A percentile compares a stretch with the other conserved stretches of the same genome.
phyloP scores from a whole-genome alignment of 2,329 filamentous ascomycete genomes.

The Emericellopsis atlantica region DNA sequence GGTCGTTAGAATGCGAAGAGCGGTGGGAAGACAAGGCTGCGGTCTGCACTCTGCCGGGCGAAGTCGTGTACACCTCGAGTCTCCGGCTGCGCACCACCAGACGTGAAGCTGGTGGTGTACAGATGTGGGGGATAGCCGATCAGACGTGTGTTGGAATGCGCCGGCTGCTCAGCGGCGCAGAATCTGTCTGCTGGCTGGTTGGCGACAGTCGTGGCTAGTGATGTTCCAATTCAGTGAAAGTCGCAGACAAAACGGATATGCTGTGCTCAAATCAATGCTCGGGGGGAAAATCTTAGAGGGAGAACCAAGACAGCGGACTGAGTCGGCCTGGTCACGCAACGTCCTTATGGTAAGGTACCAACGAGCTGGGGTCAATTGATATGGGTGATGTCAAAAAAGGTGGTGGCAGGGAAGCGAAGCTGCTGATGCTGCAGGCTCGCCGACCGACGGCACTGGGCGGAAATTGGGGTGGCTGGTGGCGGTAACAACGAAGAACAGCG shows the following conservation, averaged over 20 bases:
- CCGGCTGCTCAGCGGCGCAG: too few species aligned
- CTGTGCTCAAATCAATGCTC: too few species aligned
- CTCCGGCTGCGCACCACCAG: slow-evolving; percentile 20
- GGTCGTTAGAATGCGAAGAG: slow-evolving; percentile 32
- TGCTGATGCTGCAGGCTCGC: too few species aligned
- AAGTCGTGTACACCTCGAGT: slow-evolving; percentile 28
- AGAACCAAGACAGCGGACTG: too few species aligned
- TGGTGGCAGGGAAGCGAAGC: slow-evolving; percentile 4
- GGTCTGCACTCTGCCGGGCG: slow-evolving; percentile 11
- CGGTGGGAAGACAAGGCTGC: slow-evolving; percentile 32
- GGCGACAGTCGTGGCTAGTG: neutral
- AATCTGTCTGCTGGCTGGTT: neutral
- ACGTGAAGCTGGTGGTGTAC: neutral
- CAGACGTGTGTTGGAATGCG: too few species aligned
- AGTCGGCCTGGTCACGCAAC: too few species aligned
- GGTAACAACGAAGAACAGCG: neutral
- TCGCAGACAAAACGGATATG: too few species aligned
- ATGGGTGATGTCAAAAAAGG: neutral
- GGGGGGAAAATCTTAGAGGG: too few species aligned
- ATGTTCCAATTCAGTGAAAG: too few species aligned
- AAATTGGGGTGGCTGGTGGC: slow-evolving; percentile 6
- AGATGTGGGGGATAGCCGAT: too few species aligned
- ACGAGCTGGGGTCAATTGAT: too few species aligned
- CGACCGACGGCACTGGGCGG: neutral
- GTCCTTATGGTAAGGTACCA: too few species aligned